Evolutionary conservation across 805 yeast genomes (phyloP), one percentile per base, ranked within the genome.

Genomic region (Cyberlindnera meyerae): DNA sequence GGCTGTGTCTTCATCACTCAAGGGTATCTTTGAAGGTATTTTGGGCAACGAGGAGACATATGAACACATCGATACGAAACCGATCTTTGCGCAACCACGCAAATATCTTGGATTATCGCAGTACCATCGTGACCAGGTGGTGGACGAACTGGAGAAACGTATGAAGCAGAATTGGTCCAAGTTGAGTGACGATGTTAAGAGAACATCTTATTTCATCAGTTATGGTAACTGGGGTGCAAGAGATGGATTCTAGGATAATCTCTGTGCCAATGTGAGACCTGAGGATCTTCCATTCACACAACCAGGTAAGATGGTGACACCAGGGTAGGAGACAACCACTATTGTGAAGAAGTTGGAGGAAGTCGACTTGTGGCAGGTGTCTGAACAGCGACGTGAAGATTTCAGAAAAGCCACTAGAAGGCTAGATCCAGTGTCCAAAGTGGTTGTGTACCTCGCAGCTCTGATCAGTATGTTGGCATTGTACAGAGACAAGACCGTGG

Each of bases 181-280:
- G 27, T 45, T 80, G 30, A 64, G 74, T 4, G 42, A 42, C 11
- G 68, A 71, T 34, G 70, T 70, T 35, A 80, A 81, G 51, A 63
- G 71, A 43, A 62, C 80, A 44, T 69, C 75, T 8, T 80, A 76
- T 54, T 79, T 70, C 60, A 67, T 79, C 21, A 69, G 79, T 0
- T 83, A 77, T 57, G 89, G 89, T 2, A 66, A 79, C 32, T 75
- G 82, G 70, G 93, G 88, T 0, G 79, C 77, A 2, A 66, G 94
- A 43, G 77, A 73, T 32, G 72, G 73, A 15, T 70, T 80, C 37
- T 58, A 59, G 13, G 58, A 61, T 33, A 66, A 65, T 44, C 66
- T 75, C 63, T 65, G 62, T 39, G 55, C 65, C n/a, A 44, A 48
- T 18, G 57, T 51, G 4, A 55, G 66, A 7, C 88, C 85, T 1